Percentiles rank a stretch among this genome's conserved stretches.
These are phyloP conservation scores for Closterium sp. DNA, from an alignment of 139 green algal species.

Conservation along the genomic window DNA sequence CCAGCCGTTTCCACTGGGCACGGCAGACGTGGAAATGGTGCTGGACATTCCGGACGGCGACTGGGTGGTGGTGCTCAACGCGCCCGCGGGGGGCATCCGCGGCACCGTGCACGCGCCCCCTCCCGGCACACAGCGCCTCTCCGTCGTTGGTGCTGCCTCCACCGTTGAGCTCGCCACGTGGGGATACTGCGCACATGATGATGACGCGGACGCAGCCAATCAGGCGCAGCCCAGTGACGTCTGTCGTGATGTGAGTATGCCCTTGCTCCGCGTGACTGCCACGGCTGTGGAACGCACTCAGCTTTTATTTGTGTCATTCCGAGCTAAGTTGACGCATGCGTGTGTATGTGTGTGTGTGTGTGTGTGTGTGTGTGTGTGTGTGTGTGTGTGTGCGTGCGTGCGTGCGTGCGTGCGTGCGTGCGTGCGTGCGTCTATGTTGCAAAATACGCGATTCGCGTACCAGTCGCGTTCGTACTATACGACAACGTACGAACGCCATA, in stretches of 20 bases:
- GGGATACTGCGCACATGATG: neutral
- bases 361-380: too few species aligned
- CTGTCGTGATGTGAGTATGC: neutral
- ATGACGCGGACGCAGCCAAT: neutral
- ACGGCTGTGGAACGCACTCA: too few species aligned
- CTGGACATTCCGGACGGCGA: slow-evolving; percentile 23
- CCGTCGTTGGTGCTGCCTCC: neutral
- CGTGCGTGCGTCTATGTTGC: too few species aligned
- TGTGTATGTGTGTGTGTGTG: too few species aligned
- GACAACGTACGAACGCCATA: too few species aligned
- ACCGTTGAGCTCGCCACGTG: neutral
- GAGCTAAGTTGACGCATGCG: too few species aligned
- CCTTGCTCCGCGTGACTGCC: too few species aligned
- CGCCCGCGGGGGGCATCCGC: slow-evolving; percentile 2
- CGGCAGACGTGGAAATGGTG: neutral
- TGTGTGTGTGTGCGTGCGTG: neutral
- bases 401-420: too few species aligned
- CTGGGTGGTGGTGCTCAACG: slow-evolving; percentile 10
- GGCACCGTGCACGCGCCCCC: too few species aligned
- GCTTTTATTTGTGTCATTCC: too few species aligned
- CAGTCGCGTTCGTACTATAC: too few species aligned
- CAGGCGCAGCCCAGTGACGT: neutral
- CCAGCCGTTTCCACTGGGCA: neutral
- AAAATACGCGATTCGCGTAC: too few species aligned
- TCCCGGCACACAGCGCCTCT: neutral